Evolutionary conservation across 192 early-diverging fungal species (phyloP).

Genomic region (Backusella liffmaniae): DNA sequence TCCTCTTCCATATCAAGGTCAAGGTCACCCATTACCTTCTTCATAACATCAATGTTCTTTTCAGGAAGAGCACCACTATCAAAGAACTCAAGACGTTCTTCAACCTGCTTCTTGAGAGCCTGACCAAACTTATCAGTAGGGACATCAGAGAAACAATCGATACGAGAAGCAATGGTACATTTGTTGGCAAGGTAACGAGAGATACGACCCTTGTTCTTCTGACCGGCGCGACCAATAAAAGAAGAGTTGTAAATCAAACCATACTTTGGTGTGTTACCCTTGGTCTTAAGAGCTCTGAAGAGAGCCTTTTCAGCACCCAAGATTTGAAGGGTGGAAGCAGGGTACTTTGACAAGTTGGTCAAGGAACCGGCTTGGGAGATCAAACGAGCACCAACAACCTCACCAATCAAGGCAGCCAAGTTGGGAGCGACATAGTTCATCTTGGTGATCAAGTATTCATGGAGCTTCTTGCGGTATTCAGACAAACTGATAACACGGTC

Average conservation of each 20-base stretch:
- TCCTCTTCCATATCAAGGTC: constrained; percentile 39
- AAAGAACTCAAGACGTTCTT: constrained; percentile 94
- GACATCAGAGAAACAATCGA: constrained; percentile 93
- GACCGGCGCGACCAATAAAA: constrained; percentile 90
- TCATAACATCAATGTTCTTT: constrained; percentile 95
- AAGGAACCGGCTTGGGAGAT: constrained; percentile 97
- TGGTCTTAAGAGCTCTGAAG: constrained; percentile 96
- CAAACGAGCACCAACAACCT: constrained; percentile 94
- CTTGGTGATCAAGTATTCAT: constrained; percentile 90
- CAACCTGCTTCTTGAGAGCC: constrained; percentile 91
- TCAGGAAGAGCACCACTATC: constrained; percentile 84
- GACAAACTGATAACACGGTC: constrained; percentile 86
- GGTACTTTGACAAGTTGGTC: constrained; percentile 95
- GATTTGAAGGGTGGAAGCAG: constrained; percentile 97
- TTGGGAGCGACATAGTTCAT: constrained; percentile 98
- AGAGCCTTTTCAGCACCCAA: constrained; percentile 98
- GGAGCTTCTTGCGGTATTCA: constrained; percentile 92
- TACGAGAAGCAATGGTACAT: constrained; percentile 93
- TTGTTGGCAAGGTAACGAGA: constrained; percentile 99
- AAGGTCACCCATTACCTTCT: constrained; percentile 69
- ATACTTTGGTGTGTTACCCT: constrained; percentile 97
- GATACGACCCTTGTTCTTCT: constrained; percentile 98
- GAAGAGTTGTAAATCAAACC: constrained; percentile 97
- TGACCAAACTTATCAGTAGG: constrained; percentile 92
- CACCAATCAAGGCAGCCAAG: constrained; percentile 91